Conservation (phyloP, 805 yeast species). For the Lipomyces kockii region DNA sequence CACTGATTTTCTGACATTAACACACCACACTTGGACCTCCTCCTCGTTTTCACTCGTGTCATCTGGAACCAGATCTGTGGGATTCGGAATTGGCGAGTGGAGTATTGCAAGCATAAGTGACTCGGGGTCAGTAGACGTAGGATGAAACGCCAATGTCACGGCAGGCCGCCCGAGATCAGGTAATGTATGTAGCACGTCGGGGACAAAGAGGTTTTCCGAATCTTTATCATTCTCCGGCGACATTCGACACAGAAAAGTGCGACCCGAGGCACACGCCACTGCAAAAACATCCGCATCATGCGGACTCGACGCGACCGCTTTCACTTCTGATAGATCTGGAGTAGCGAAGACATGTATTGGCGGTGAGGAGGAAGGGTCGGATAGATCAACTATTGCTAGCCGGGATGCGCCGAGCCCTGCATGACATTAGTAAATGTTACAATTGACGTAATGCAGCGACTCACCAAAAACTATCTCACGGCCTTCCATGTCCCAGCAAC, state of each 20-base stretch:
- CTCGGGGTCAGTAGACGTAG: slow-evolving; percentile 30
- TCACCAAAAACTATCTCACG: slow-evolving; percentile 12
- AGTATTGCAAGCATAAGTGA: slow-evolving; percentile 31
- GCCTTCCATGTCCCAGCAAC: slow-evolving; percentile 29
- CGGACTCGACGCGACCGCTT: slow-evolving; percentile 28
- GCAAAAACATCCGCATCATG: slow-evolving; percentile 29
- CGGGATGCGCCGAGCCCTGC: neutral
- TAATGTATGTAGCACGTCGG: slow-evolving; percentile 20
- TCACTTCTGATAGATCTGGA: slow-evolving; percentile 17
- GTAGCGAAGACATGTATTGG: neutral
- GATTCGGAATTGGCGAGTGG: neutral
- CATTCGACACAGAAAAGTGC: slow-evolving; percentile 20
- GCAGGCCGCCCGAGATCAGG: slow-evolving; percentile 21
- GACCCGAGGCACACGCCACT: slow-evolving; percentile 27
- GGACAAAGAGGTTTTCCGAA: neutral
- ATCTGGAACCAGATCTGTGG: neutral
- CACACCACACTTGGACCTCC: slow-evolving; percentile 34
- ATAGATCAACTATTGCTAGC: slow-evolving; percentile 9
- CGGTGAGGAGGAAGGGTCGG: neutral
- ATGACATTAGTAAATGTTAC: neutral
- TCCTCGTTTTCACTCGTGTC: slow-evolving; percentile 1
- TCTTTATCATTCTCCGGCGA: neutral
- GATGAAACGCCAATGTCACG: slow-evolving; percentile 30
- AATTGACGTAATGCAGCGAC: neutral
- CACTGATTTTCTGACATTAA: slow-evolving; percentile 27